Evolutionary conservation across 495 filamentous ascomycete genomes (phyloP), one percentile per base, ranked within the genome.

Genomic region (Trichoderma virens): DNA sequence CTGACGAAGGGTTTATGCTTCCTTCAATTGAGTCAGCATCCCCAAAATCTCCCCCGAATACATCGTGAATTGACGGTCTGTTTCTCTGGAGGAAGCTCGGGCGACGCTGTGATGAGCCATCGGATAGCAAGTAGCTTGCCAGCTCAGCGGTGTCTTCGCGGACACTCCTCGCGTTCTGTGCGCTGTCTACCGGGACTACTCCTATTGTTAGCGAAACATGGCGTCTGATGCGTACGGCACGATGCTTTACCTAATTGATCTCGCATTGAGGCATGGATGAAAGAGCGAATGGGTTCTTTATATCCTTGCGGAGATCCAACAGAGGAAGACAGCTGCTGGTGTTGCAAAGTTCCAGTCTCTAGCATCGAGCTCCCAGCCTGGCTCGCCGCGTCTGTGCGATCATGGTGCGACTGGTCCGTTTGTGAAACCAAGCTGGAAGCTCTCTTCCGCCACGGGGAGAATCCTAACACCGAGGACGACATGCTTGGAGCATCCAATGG

Each of bases 61-160:
- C 38, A 14, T 43, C 61, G 16, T 30, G 25, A 30, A 45, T 8
- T 2, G 61, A 45, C 61, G 34, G 61, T 62, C 61, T 27, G 64
- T 69, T 68, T 39, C 72, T 73, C 38, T 67, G 63, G 20, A 80
- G 77, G 60, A 82, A 78, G 30, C 77, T 72, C 39, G 73, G 68
- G 63, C 71, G 75, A 27, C 68, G 72, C 59, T 70, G 71, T 63
- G 77, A 73, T 43, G 78, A 70, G 63, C 83, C 80, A 69, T 87
- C 85, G 62, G 89, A 90, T 35, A 97, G 80, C n/a, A 89, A 89
- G 67, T 90, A 90, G 6, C 84, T 90, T 28, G 94, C 93, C 38
- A 98, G 83, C 72, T 96, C 91, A 35, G 92, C 92, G 2, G 94
- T 96, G 70, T 96, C 87, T 72, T 96, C 90, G 62, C 94, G 87